A percentile compares a stretch with the other conserved stretches of the same genome.
phyloP scores from a whole-genome alignment of 129 eudicot species.

The Flaveria robusta region DNA sequence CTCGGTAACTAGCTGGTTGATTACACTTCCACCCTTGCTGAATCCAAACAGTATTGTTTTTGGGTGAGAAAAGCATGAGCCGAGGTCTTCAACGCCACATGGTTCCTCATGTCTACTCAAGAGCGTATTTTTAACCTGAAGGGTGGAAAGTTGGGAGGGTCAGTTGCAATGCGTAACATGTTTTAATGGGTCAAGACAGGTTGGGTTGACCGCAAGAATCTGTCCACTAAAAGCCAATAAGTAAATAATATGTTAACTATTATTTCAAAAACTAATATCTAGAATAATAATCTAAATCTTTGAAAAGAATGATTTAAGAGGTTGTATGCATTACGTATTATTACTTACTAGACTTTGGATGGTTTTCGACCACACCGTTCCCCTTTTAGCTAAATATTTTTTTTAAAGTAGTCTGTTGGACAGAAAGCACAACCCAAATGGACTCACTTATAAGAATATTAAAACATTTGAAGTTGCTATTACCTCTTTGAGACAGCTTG shows the following conservation, averaged over 20 bases:
- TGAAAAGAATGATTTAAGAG: background rate
- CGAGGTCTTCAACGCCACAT: slow-evolving; percentile 31
- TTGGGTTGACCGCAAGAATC: slow-evolving; percentile 1
- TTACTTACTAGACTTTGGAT: background rate
- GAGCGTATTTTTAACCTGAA: slow-evolving; percentile 56
- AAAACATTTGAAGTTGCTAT: background rate
- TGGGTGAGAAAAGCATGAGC: slow-evolving; percentile 46
- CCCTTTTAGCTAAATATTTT: background rate
- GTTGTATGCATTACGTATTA: slow-evolving; percentile 4
- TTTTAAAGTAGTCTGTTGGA: background rate
- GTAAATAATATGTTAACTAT: background rate
- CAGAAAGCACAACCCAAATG: slow-evolving; percentile 5
- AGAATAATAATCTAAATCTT: slow-evolving; percentile 2
- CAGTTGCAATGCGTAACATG: background rate
- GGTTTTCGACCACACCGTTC: background rate
- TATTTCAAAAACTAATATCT: background rate
- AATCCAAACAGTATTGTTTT: slow-evolving; percentile 77
- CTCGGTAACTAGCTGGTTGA: slow-evolving; percentile 85
- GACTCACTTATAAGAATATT: background rate
- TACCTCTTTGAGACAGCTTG: slow-evolving; percentile 79
- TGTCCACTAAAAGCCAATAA: background rate
- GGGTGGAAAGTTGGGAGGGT: background rate
- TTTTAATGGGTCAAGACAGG: background rate
- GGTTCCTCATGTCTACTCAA: slow-evolving; percentile 44
- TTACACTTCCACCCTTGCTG: slow-evolving; percentile 88